phyloP scores from a whole-genome alignment of 768 basidiomycete genomes.

The Collybia nuda region DNA sequence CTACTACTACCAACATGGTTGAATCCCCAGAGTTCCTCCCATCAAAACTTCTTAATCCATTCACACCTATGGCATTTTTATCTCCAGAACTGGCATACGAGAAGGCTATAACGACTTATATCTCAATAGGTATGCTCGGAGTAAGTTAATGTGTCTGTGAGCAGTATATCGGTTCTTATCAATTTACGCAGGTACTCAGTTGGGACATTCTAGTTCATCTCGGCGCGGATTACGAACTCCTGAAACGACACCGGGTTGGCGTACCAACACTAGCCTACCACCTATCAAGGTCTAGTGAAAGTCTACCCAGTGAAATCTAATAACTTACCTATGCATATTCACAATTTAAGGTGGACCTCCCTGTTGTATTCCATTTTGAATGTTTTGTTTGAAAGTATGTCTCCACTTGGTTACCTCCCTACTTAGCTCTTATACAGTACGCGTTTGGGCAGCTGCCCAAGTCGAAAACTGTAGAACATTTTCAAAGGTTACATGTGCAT shows the following conservation, averaged over 20 bases:
- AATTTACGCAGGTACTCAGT: constrained; percentile 19
- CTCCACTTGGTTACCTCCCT: not conserved
- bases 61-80: constrained; percentile 1
- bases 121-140: not conserved
- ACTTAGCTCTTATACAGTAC: not conserved
- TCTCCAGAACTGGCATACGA: not conserved
- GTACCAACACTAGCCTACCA: constrained; percentile 24
- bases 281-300: constrained; percentile 24
- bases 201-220: constrained; percentile 31
- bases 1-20: too few species aligned
- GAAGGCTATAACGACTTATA: not conserved
- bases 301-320: too few species aligned
- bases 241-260: constrained; percentile 14
- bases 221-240: constrained; percentile 23
- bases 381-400: constrained; percentile 21
- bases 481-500: constrained; percentile 16
- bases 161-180: too few species aligned
- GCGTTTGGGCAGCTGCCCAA: constrained; percentile 8
- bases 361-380: constrained; percentile 19
- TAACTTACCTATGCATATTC: not conserved
- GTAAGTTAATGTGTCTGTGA: too few species aligned
- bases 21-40: too few species aligned
- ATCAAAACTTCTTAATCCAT: not conserved
- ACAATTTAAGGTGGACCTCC: constrained; percentile 14
- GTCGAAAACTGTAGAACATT: constrained; percentile 20